A percentile compares a stretch with the other conserved stretches of the same genome.
Evolutionary conservation across 148 eudicot species (phyloP).

Genomic region (Camellia lanceoleosa): DNA sequence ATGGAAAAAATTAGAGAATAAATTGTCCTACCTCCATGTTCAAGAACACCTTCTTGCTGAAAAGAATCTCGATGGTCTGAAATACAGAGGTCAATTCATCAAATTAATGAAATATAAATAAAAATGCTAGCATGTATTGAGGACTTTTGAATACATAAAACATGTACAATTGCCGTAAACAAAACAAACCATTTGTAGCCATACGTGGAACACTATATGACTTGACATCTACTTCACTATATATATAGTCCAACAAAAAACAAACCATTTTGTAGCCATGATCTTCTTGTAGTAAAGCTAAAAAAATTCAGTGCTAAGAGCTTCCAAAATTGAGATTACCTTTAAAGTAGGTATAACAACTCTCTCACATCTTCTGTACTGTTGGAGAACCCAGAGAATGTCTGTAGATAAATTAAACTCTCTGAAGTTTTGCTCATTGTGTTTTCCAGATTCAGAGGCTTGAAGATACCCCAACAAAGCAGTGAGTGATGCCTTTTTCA

Average conservation of each 20-base stretch:
- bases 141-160: neutral
- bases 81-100: slow-evolving; percentile 20
- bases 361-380: slow-evolving; percentile 75
- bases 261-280: neutral
- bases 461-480: slow-evolving; percentile 81
- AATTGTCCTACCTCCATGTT: slow-evolving; percentile 71
- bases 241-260: neutral
- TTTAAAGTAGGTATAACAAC: slow-evolving; percentile 79
- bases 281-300: neutral
- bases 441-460: slow-evolving; percentile 28
- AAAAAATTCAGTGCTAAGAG: neutral
- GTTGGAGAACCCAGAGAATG: slow-evolving; percentile 81
- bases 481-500: slow-evolving; percentile 68
- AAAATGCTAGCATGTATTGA: neutral
- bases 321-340: slow-evolving; percentile 36
- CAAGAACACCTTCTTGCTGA: slow-evolving; percentile 72
- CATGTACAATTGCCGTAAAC: neutral
- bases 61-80: slow-evolving; percentile 95
- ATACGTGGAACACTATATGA: neutral
- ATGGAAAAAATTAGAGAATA: neutral
- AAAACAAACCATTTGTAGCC: neutral
- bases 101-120: slow-evolving; percentile 12
- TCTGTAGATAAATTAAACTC: slow-evolving; percentile 59
- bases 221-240: neutral
- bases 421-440: slow-evolving; percentile 32